Percentiles rank a stretch among this genome's conserved stretches.
Evolutionary conservation across 305 asterid species (phyloP).

Genomic region (Fraxinus latifolia): DNA sequence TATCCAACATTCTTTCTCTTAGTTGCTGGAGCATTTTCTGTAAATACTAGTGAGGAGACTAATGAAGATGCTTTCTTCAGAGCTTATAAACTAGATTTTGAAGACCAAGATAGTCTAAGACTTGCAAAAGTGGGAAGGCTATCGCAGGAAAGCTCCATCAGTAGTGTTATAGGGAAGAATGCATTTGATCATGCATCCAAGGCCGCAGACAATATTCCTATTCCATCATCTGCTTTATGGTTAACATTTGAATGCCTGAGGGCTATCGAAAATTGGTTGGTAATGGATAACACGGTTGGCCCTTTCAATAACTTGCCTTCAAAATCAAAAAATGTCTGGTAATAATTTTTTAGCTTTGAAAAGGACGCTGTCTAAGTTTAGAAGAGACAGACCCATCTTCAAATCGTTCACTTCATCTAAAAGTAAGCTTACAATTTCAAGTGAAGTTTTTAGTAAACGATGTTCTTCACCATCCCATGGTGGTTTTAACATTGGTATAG

Average conservation of each 20-base stretch:
- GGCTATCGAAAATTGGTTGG: slow-evolving; percentile 81
- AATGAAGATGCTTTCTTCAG: slow-evolving; percentile 40
- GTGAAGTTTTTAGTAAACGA: slow-evolving; percentile 35
- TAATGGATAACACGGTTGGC: slow-evolving; percentile 63
- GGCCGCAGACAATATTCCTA: slow-evolving; percentile 44
- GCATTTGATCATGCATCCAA: slow-evolving; percentile 45
- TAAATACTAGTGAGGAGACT: slow-evolving; percentile 33
- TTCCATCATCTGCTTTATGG: slow-evolving; percentile 72
- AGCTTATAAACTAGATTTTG: slow-evolving; percentile 45
- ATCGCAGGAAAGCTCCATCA: slow-evolving; percentile 77
- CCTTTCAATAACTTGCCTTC: slow-evolving; percentile 46
- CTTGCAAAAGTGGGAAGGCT: slow-evolving; percentile 94
- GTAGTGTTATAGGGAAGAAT: slow-evolving; percentile 54
- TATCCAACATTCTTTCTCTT: slow-evolving; percentile 72
- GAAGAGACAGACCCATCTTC: slow-evolving; percentile 53
- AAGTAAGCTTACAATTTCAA: slow-evolving; percentile 36
- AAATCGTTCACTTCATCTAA: slow-evolving; percentile 42
- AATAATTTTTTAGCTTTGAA: slow-evolving; percentile 56
- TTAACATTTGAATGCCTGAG: slow-evolving; percentile 76
- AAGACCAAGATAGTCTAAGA: slow-evolving; percentile 67
- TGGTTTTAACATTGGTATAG: slow-evolving; percentile 38
- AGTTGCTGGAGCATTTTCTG: slow-evolving; percentile 80
- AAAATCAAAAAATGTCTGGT: slow-evolving; percentile 45
- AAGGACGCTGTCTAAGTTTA: slow-evolving; percentile 61
- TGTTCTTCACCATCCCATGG: slow-evolving; percentile 34